These are phyloP conservation scores for Cymodocea nodosa DNA, from an alignment of 116 monocot species.

Conservation along the genomic window DNA sequence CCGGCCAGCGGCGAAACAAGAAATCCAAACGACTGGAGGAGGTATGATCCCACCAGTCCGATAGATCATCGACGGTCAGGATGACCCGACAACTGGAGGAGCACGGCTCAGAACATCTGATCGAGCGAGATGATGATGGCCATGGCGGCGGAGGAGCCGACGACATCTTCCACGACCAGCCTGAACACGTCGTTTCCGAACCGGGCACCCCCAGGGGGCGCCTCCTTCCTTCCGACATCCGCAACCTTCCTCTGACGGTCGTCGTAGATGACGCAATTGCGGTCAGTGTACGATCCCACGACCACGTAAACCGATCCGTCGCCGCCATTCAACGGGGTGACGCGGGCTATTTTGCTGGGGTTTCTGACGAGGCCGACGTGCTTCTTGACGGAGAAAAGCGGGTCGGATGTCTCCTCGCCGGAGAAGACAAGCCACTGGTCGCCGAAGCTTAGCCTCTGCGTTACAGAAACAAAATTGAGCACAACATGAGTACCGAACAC, in stretches of 20 bases:
- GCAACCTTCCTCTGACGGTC: slow-evolving; percentile 28
- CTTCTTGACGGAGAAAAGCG: slow-evolving; percentile 25
- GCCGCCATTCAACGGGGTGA: not conserved
- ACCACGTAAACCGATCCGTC: slow-evolving; percentile 24
- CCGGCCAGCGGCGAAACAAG: too few relatives aligned
- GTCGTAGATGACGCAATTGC: slow-evolving; percentile 48
- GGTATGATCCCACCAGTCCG: too few relatives aligned
- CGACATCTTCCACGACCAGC: slow-evolving; percentile 43
- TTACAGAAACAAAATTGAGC: not conserved
- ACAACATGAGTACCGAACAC: not conserved
- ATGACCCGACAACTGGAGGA: not conserved
- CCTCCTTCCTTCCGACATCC: slow-evolving; percentile 61
- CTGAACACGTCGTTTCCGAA: slow-evolving; percentile 70
- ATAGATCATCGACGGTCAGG: not conserved
- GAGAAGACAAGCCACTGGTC: slow-evolving; percentile 41
- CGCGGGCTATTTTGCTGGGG: not conserved
- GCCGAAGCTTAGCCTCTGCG: slow-evolving; percentile 35
- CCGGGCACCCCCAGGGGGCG: slow-evolving; percentile 18
- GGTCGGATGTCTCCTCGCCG: slow-evolving; percentile 29
- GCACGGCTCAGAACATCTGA: slow-evolving; percentile 13
- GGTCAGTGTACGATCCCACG: slow-evolving; percentile 63
- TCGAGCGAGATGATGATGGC: slow-evolving; percentile 62
- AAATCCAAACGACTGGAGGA: too few relatives aligned
- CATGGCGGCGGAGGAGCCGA: slow-evolving; percentile 50
- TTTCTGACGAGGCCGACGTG: not conserved